Base-by-base conservation (phyloP, 2,329 filamentous ascomycete genomes). In the Monilinia aucupariae region DNA sequence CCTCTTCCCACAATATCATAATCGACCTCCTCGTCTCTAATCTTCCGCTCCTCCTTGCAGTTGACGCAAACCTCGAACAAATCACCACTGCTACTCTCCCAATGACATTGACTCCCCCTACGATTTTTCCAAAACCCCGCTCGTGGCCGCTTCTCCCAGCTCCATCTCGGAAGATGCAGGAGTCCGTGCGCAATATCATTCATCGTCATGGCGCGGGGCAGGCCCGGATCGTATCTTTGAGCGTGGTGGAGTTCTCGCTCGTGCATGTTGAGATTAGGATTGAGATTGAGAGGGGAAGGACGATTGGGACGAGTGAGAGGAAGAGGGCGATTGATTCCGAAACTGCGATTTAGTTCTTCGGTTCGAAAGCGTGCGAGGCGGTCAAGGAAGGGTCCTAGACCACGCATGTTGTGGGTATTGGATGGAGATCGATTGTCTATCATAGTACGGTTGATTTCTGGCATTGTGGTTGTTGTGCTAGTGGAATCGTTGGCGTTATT, bases 21-120 rank as follows among this genome's bases (percentile, higher is more conserved):
- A 8, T 13, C 32, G 20, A n/a, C 5, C 13, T 34, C 22, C 39
- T 43, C 54, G 25, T 58, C 54, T 43, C 34, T 47, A 1, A 69
- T 66, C 49, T 52, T 63, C 47, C 67, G 27, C 58, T 69, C 67
- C 15, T 68, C 64, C 52, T 67, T 47, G 43, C 66, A 67, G 32
- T 65, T 69, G 30, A 63, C 63, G 39, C 66, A 68, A 25, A 67
- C 63, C 43, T 67, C 68, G 39, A 66, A 69, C 13, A 69, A 50
- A 10, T 64, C 56, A n/a, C 58, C 58, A 34, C 22, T 53, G 9
- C 58, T 43, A 25, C 47, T 53, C 34, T 43, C 58, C 47, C 58
- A 60, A 17, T 58, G 54, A 37, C 54, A 58, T 25, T 58, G 54
- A 47, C 54, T 58, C 10, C 54, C 54, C n/a, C 54, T 47, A 25